Percentiles rank a stretch among this genome's conserved stretches.
Conservation (phyloP, 495 filamentous ascomycete species). For the Geoglossum glabrum region DNA sequence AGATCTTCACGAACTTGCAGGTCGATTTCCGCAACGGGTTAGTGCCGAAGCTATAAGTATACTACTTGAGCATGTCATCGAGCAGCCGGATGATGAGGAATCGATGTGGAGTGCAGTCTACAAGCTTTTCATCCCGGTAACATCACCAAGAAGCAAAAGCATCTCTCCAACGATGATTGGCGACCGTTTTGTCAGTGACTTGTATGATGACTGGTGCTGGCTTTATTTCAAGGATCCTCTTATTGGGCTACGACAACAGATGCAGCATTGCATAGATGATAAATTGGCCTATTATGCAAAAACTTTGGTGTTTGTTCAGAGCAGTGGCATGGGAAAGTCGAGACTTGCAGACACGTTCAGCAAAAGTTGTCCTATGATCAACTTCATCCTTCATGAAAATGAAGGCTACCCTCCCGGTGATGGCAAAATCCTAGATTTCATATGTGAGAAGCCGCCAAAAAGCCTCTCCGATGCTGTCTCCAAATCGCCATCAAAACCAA, state of each 20-base stretch:
- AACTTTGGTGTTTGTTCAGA: background rate
- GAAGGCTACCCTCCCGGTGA: background rate
- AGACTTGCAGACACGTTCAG: background rate
- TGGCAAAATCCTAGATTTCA: background rate
- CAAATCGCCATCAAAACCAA: background rate
- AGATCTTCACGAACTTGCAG: background rate
- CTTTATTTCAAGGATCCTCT: background rate
- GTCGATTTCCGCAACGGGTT: background rate
- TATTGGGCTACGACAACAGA: background rate
- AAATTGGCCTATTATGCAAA: background rate
- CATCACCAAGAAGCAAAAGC: background rate
- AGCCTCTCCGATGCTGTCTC: background rate
- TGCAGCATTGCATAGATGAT: background rate
- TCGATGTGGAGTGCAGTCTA: background rate
- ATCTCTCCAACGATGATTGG: background rate
- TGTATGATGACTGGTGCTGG: background rate
- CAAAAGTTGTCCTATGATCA: background rate
- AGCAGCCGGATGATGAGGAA: background rate
- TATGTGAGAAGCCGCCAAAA: background rate
- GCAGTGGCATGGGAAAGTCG: constrained; percentile 1
- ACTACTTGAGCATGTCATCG: background rate
- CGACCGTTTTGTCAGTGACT: background rate
- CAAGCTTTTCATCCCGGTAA: background rate
- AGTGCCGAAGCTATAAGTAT: background rate
- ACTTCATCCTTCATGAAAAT: background rate